Base-by-base conservation (phyloP, 148 eudicot species). In the Chenopodium quinoa region DNA sequence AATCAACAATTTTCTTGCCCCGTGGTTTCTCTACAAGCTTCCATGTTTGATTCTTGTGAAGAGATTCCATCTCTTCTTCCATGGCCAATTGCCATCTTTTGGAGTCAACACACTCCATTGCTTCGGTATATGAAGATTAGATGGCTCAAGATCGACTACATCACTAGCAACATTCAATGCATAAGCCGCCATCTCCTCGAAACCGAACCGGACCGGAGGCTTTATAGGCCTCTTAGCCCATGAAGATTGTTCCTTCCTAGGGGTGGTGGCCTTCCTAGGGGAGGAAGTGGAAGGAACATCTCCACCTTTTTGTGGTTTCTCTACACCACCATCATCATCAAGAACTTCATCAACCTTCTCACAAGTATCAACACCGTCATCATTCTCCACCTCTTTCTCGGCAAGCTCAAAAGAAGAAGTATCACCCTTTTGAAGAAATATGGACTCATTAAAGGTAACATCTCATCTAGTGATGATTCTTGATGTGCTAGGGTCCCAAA, bases 21-120 rank as follows among this genome's bases (percentile, higher is more conserved):
- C 69, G 12, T 25, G 60, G 60, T 54, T 2, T 54, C 4, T 54
- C 60, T 12, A 16, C 60, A 54, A 54, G 19, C 14, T 23, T 2
- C 69, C 69, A 65, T 65, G 69, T 65, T 65, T 65, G 69, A 65
- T 65, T 65, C 31, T 65, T 25, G 7, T 65, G 69, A 65, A 65
- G 14, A 65, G 69, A 65, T 9, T 65, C 13, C 29, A 65, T 65
- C n/a, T 65, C 32, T 65, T 65, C 31, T 25, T 65, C 31, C 31
- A 65, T 65, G 1, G 14, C 69, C 25, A 65, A 10, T 23, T 34
- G 73, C 47, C n/a, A 32, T 32, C 34, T 69, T 9, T 9, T 7
- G 2, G 13, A 69, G n/a, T 69, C 8, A 4, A 32, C 22, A 34
- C 73, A 4, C 73, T 16, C 67, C 9, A 4, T 23, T 22, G 67